These are phyloP conservation scores for Naganishia vishniacii DNA, from an alignment of 768 basidiomycete genomes.

Conservation along the genomic window DNA sequence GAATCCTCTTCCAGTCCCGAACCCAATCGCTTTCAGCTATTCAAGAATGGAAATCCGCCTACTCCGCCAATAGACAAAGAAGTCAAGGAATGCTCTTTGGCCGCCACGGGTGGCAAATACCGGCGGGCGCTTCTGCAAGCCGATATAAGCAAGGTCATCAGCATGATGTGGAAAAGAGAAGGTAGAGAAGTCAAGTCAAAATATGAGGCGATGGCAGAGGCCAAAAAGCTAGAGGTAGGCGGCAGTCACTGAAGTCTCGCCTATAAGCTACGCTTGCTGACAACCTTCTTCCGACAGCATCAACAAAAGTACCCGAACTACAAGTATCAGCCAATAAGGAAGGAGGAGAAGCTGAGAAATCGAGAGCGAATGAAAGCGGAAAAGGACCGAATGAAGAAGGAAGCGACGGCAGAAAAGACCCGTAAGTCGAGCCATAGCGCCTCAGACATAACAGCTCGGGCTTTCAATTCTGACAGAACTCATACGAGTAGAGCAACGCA, in stretches of 20 bases:
- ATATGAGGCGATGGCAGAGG: slow-evolving; percentile 43
- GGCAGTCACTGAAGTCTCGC: too few species aligned
- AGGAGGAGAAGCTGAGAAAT: slow-evolving; percentile 38
- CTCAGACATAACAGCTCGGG: too few species aligned
- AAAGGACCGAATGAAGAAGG: slow-evolving; percentile 37
- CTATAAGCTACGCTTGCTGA: too few species aligned
- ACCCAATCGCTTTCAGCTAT: slow-evolving; percentile 10
- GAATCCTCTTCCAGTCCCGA: slow-evolving; percentile 18
- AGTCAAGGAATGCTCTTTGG: background rate
- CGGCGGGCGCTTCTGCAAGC: slow-evolving; percentile 53
- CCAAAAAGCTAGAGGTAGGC: slow-evolving; percentile 48
- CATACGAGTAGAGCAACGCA: slow-evolving; percentile 15
- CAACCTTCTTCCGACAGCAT: slow-evolving; percentile 31
- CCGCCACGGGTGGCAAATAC: background rate
- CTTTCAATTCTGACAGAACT: too few species aligned
- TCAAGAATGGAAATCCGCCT: slow-evolving; percentile 18
- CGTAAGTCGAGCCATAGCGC: background rate
- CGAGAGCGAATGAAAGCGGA: slow-evolving; percentile 38
- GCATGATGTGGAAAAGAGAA: slow-evolving; percentile 62
- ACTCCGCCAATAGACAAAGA: background rate
- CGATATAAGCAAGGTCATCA: slow-evolving; percentile 61
- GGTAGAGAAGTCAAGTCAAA: slow-evolving; percentile 51
- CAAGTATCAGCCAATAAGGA: slow-evolving; percentile 46
- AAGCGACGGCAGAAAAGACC: slow-evolving; percentile 26
- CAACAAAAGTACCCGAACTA: slow-evolving; percentile 41